Evolutionary conservation across 2,329 filamentous ascomycete genomes (phyloP).

Genomic region (Exophiala bonariae): DNA sequence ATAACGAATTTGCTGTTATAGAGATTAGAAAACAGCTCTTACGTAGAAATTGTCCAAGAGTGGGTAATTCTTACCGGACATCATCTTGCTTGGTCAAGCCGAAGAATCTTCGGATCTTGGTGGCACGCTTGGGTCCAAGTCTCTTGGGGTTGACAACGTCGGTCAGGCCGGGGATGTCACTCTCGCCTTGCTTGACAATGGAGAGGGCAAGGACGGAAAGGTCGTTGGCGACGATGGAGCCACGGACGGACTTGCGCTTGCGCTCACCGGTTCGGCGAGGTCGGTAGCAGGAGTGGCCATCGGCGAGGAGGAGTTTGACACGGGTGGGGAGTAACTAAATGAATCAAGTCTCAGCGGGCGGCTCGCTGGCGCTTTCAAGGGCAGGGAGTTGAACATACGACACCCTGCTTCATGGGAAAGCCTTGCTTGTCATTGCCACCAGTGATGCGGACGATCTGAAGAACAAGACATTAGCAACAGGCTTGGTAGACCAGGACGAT

Average conservation of each 20-base stretch:
- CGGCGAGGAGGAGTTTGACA: slow-evolving; percentile 93
- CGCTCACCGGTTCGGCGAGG: slow-evolving; percentile 96
- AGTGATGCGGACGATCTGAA: slow-evolving; percentile 64
- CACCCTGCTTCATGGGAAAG: slow-evolving; percentile 99
- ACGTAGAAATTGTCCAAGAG: slow-evolving; percentile 40
- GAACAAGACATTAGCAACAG: slow-evolving; percentile 15
- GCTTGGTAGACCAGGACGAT: neutral
- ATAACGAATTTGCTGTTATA: slow-evolving; percentile 99
- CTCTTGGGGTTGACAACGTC: slow-evolving; percentile 98
- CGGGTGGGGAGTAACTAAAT: slow-evolving; percentile 83
- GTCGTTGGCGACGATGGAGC: slow-evolving; percentile 97
- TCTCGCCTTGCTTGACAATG: slow-evolving; percentile 97
- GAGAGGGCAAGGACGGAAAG: slow-evolving; percentile 90
- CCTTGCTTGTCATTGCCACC: slow-evolving; percentile 99
- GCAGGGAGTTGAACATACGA: slow-evolving; percentile 49
- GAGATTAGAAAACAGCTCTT: slow-evolving; percentile 51
- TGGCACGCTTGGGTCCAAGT: slow-evolving; percentile 98
- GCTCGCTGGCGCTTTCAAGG: slow-evolving; percentile 29
- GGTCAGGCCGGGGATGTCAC: slow-evolving; percentile 92
- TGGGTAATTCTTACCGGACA: slow-evolving; percentile 68
- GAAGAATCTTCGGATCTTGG: slow-evolving; percentile 99
- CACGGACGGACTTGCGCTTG: slow-evolving; percentile 98
- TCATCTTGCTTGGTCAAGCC: slow-evolving; percentile 99
- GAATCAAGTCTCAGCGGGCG: slow-evolving; percentile 29
- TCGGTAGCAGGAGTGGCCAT: slow-evolving; percentile 99